Evolutionary conservation across 1,284 basidiomycete species (phyloP).

Genomic region (Ganoderma boninense): DNA sequence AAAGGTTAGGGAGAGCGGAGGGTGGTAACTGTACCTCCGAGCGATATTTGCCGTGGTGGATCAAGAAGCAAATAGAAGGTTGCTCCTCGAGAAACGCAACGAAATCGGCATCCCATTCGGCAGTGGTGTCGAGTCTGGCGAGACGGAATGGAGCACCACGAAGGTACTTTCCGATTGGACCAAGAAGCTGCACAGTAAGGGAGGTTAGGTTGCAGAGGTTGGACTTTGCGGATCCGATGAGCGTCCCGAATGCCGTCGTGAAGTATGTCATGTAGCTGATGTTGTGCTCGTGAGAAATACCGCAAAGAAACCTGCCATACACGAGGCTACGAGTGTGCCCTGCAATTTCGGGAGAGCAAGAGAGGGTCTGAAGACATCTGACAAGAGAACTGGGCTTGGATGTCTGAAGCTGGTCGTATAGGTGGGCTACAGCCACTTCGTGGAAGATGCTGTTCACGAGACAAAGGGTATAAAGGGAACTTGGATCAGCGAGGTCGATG

Average conservation of each 20-base stretch:
- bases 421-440: background rate
- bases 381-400: background rate
- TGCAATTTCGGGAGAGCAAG: background rate
- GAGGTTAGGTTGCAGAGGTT: background rate
- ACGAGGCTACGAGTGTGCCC: background rate
- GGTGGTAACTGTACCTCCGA: background rate
- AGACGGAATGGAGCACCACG: constrained; percentile 1
- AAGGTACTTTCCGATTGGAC: constrained; percentile 3
- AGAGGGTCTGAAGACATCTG: background rate
- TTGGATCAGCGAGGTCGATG: background rate
- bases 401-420: background rate
- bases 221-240: background rate
- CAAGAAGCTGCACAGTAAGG: background rate
- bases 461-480: background rate
- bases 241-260: constrained; percentile 8
- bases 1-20: background rate
- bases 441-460: background rate
- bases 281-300: background rate
- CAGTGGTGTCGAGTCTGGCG: background rate
- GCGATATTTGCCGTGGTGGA: background rate
- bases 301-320: background rate
- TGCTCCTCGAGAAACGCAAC: constrained; percentile 10
- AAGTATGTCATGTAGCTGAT: constrained; percentile 5
- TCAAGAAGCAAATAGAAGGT: background rate
- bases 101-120: background rate